These are phyloP conservation scores for Calonectria montana DNA, from an alignment of 2,329 filamentous ascomycete species.

Conservation along the genomic window DNA sequence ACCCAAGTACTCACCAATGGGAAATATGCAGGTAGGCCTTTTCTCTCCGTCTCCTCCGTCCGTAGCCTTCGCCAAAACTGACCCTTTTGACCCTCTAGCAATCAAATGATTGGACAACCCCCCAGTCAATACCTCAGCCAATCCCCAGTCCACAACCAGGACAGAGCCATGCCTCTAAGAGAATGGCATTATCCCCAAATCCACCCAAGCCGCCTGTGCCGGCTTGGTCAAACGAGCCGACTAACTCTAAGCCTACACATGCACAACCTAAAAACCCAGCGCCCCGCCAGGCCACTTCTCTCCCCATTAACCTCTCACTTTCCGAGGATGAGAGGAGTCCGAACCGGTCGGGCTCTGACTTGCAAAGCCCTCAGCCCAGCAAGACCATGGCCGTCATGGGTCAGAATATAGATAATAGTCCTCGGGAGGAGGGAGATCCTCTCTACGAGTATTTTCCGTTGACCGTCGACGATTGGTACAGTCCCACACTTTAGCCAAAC, in stretches of 20 bases:
- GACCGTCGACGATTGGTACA: constrained; percentile 85
- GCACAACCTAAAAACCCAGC: constrained; percentile 36
- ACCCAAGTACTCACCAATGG: constrained; percentile 45
- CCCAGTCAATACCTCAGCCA: constrained; percentile 49
- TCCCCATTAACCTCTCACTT: constrained; percentile 65
- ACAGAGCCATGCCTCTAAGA: constrained; percentile 61
- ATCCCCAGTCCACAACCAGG: constrained; percentile 44
- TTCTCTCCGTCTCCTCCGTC: neutral
- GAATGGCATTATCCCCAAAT: constrained; percentile 63
- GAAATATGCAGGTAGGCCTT: constrained; percentile 46
- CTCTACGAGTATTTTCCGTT: constrained; percentile 96
- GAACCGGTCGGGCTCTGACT: constrained; percentile 61
- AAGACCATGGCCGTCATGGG: constrained; percentile 50
- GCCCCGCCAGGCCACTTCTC: constrained; percentile 44
- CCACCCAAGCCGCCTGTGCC: constrained; percentile 65
- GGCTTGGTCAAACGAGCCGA: constrained; percentile 56
- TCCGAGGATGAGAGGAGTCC: constrained; percentile 72
- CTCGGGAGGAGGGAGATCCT: constrained; percentile 82
- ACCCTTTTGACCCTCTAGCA: constrained; percentile 40
- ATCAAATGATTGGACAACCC: constrained; percentile 58
- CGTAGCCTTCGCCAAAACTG: constrained; percentile 20
- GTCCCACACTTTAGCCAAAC: constrained; percentile 12
- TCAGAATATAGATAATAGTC: constrained; percentile 64
- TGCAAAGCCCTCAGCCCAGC: constrained; percentile 62
- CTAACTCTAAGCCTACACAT: constrained; percentile 34